Evolutionary conservation across 768 basidiomycete genomes (phyloP).

Genomic region (Leccinellum rugosiceps): DNA sequence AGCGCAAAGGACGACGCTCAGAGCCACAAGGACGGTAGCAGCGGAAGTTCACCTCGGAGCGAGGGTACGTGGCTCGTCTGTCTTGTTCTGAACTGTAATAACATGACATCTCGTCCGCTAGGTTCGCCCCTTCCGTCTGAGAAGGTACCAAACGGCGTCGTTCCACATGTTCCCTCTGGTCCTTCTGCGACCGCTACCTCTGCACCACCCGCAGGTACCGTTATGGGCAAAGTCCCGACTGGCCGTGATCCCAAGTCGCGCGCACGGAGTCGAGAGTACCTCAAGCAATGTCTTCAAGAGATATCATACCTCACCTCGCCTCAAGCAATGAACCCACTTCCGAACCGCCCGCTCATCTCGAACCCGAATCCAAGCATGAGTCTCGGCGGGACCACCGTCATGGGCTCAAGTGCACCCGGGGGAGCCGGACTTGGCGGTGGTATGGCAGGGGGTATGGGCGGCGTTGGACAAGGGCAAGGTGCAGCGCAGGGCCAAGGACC

Average conservation of each 20-base stretch:
- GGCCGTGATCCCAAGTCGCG: slow-evolving; percentile 95
- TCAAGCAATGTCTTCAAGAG: slow-evolving; percentile 99
- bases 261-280: slow-evolving; percentile 91
- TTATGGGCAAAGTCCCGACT: slow-evolving; percentile 66
- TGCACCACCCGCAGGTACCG: slow-evolving; percentile 40
- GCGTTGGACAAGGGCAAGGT: slow-evolving; percentile 16
- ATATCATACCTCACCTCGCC: slow-evolving; percentile 96
- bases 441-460: slow-evolving; percentile 10
- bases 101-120: slow-evolving; percentile 29
- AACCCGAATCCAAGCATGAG: slow-evolving; percentile 41
- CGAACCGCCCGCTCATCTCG: slow-evolving; percentile 70
- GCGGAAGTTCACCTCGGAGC: slow-evolving; percentile 80
- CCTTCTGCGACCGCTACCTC: slow-evolving; percentile 12
- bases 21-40: slow-evolving; percentile 76
- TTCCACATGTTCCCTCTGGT: slow-evolving; percentile 57
- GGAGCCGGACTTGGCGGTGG: slow-evolving; percentile 12
- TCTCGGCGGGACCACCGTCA: slow-evolving; percentile 11
- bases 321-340: slow-evolving; percentile 95
- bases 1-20: slow-evolving; percentile 69
- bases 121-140: slow-evolving; percentile 75
- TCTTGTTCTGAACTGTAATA: background rate
- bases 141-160: slow-evolving; percentile 60
- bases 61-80: slow-evolving; percentile 52
- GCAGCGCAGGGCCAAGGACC: slow-evolving; percentile 22
- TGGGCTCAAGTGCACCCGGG: slow-evolving; percentile 16